Evolutionary conservation across 345 rosid species (phyloP).

Genomic region (Eutrema japonicum): DNA sequence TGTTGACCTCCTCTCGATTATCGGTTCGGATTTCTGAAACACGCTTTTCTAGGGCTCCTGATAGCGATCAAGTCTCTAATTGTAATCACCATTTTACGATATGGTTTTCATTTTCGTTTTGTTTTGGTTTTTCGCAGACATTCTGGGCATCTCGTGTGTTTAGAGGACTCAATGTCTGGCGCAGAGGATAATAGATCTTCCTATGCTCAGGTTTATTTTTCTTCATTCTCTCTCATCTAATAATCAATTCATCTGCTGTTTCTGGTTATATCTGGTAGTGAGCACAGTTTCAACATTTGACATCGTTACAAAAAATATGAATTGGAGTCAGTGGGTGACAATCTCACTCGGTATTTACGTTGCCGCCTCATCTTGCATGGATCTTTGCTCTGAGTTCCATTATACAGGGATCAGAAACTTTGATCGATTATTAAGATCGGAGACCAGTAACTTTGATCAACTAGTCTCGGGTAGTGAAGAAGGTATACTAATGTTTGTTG

Average conservation of each 20-base stretch:
- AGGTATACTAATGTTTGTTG: background rate
- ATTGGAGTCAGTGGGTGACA: background rate
- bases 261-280: background rate
- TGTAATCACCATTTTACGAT: background rate
- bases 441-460: slow-evolving; percentile 15
- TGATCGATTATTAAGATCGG: background rate
- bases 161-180: slow-evolving; percentile 53
- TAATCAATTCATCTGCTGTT: background rate
- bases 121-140: background rate
- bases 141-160: background rate
- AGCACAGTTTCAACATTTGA: background rate
- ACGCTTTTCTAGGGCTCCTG: background rate
- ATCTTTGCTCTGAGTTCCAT: background rate
- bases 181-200: slow-evolving; percentile 56
- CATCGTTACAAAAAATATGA: background rate
- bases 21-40: background rate
- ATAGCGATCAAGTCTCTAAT: background rate
- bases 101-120: slow-evolving; percentile 4
- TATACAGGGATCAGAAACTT: background rate
- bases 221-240: background rate
- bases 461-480: slow-evolving; percentile 5
- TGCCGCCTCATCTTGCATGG: background rate
- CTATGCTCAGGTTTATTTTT: slow-evolving; percentile 55
- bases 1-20: slow-evolving; percentile 1
- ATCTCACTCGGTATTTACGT: background rate